Percentiles rank a stretch among this genome's conserved stretches.
Evolutionary conservation across 2,329 filamentous ascomycete species (phyloP).

Genomic region (Penicillium sp.): DNA sequence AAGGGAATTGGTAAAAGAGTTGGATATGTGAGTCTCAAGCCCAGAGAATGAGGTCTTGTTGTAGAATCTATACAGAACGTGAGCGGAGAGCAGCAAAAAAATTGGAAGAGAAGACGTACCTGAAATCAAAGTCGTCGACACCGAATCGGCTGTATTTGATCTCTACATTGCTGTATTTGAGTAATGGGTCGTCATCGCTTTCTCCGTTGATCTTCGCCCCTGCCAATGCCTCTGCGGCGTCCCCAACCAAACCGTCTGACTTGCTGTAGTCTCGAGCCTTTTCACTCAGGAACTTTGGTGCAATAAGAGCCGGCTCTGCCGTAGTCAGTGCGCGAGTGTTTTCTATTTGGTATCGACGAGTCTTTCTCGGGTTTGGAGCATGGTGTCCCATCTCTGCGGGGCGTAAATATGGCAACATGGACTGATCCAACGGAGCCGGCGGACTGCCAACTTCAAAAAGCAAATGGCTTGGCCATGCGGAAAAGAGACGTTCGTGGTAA

Average conservation of each 20-base stretch:
- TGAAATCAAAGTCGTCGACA: constrained; percentile 98
- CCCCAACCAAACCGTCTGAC: constrained; percentile 45
- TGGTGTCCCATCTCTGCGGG: constrained; percentile 73
- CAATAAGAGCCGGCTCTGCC: constrained; percentile 60
- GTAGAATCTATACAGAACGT: constrained; percentile 65
- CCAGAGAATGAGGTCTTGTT: constrained; percentile 91
- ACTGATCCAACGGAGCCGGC: constrained; percentile 69
- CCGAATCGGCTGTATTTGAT: constrained; percentile 99
- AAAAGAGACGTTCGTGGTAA: constrained; percentile 83
- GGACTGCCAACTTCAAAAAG: constrained; percentile 83
- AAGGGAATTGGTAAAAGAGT: constrained; percentile 92
- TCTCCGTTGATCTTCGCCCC: constrained; percentile 67
- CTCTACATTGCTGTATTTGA: constrained; percentile 89
- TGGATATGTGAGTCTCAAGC: constrained; percentile 91
- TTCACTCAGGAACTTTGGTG: constrained; percentile 92
- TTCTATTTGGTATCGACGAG: constrained; percentile 78
- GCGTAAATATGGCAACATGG: constrained; percentile 67
- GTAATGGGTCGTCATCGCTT: constrained; percentile 75
- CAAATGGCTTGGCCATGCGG: constrained; percentile 82
- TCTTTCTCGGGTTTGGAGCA: constrained; percentile 70
- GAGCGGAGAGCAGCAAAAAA: constrained; percentile 61
- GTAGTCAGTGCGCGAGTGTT: constrained; percentile 67
- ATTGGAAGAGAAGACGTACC: constrained; percentile 73
- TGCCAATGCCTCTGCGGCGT: constrained; percentile 64
- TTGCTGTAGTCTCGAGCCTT: constrained; percentile 67